A percentile compares a stretch with the other conserved stretches of the same genome.
Evolutionary conservation across 352 stramenopile genomes (phyloP).

Genomic region (Globisporangium radiosum): DNA sequence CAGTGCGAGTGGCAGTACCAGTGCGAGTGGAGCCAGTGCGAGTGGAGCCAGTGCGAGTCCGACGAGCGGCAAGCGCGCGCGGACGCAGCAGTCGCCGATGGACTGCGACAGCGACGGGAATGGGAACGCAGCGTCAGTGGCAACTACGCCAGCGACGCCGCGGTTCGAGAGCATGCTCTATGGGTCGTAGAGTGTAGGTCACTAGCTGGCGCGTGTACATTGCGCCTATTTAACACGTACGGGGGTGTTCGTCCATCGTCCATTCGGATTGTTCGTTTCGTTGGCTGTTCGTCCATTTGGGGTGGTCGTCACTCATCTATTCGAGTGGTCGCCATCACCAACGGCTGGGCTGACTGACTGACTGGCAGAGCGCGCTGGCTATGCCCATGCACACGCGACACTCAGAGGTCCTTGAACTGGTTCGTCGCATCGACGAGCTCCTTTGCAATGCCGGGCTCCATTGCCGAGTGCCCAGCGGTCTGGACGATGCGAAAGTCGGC

Average conservation of each 20-base stretch:
- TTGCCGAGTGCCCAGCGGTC: constrained; percentile 68
- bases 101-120: neutral
- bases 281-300: too few species aligned
- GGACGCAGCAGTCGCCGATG: constrained; percentile 13
- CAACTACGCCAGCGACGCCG: neutral
- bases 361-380: neutral
- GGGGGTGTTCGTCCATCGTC: neutral
- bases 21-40: neutral
- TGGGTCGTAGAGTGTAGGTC: neutral
- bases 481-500: constrained; percentile 67
- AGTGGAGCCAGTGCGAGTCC: constrained; percentile 3
- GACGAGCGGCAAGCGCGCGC: constrained; percentile 13
- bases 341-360: too few species aligned
- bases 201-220: too few species aligned
- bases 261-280: too few species aligned
- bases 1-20: neutral
- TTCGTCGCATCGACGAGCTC: constrained; percentile 72
- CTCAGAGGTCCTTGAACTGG: constrained; percentile 34
- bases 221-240: too few species aligned
- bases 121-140: neutral
- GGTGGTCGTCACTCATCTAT: too few species aligned
- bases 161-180: constrained; percentile 8
- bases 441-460: constrained; percentile 68
- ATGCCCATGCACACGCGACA: neutral
- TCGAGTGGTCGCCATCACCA: too few species aligned